Evolutionary conservation across 2,329 filamentous ascomycete genomes (phyloP), one percentile per base, ranked within the genome.

Genomic region (Penicillium sp.): DNA sequence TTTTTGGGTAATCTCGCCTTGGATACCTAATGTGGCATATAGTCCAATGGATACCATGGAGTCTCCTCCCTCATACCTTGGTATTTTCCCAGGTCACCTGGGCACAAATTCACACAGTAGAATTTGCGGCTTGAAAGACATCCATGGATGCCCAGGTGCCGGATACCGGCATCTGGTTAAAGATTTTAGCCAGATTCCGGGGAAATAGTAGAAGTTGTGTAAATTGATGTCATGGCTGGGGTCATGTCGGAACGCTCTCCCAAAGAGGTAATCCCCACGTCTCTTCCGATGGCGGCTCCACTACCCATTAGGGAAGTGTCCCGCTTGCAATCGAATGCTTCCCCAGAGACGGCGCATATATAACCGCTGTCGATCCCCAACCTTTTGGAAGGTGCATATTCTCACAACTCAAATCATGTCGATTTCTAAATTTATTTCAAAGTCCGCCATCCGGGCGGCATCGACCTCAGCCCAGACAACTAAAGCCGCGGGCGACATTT

Each of bases 401-500:
- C 5, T 38, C 40, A 29, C 24, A 5, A 29, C 6, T 27, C 22
- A 13, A 49, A 63, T n/a, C 5, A 71, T 70, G 68, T 56, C 66
- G 1, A 60, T 70, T 49, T 70, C 68, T 47, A 67, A 55, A 50
- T 38, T 71, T 36, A 60, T 73, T 11, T 62, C 69, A 14, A 68
- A 62, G 49, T 55, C 63, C 2, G 57, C 66, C 52, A 52, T 62
- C 36, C 66, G 70, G 8, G 65, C 68, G n/a, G 69, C 66, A 4
- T 62, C 71, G n/a, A 60, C 65, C 22, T 48, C 68, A 11, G 62
- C 70, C 10, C 68, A 70, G 34, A 65, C 69, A 31, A 77, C 75
- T 34, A 79, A 79, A 60, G 72, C 74, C 11, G 72, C 71, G 2
- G 76, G 76, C 29, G 77, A 80, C 59, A 79, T 80, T 50, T 78